phyloP scores from a whole-genome alignment of 2,329 filamentous ascomycete genomes.

The Talaromyces atroroseus region DNA sequence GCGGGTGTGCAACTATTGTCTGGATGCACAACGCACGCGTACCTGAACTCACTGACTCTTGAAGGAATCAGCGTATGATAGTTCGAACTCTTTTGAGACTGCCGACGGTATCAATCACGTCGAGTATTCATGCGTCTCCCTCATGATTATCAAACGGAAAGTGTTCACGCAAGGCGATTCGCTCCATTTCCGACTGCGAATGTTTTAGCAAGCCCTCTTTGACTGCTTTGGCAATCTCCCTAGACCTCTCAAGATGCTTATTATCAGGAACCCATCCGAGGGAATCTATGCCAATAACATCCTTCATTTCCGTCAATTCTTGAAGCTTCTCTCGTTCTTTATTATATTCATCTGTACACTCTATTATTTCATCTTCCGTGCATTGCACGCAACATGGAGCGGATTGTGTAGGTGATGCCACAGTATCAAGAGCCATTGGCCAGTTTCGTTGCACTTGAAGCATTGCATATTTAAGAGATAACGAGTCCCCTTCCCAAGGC shows the following conservation, averaged over 20 bases:
- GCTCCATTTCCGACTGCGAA: background rate
- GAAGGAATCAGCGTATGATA: too few species aligned
- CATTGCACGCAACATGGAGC: background rate
- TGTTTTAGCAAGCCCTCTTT: background rate
- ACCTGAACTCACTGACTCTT: too few species aligned
- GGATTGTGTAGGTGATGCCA: background rate
- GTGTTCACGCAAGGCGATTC: background rate
- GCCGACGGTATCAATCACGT: background rate
- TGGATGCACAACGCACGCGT: too few species aligned
- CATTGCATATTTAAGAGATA: background rate
- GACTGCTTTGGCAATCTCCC: background rate
- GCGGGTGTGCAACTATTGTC: too few species aligned
- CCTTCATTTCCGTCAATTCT: background rate
- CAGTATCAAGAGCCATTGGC: slow-evolving; percentile 11
- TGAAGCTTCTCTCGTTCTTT: background rate
- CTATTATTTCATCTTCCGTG: background rate
- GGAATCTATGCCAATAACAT: slow-evolving; percentile 12
- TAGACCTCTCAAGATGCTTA: background rate
- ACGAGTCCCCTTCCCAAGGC: slow-evolving; percentile 26
- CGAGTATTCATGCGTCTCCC: background rate
- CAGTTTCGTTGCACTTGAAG: slow-evolving; percentile 16
- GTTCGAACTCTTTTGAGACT: too few species aligned
- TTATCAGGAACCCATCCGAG: slow-evolving; percentile 15
- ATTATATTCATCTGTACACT: background rate
- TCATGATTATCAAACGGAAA: slow-evolving; percentile 1